phyloP scores from a whole-genome alignment of 495 filamentous ascomycete genomes.

The Trichoderma orchidacearum region DNA sequence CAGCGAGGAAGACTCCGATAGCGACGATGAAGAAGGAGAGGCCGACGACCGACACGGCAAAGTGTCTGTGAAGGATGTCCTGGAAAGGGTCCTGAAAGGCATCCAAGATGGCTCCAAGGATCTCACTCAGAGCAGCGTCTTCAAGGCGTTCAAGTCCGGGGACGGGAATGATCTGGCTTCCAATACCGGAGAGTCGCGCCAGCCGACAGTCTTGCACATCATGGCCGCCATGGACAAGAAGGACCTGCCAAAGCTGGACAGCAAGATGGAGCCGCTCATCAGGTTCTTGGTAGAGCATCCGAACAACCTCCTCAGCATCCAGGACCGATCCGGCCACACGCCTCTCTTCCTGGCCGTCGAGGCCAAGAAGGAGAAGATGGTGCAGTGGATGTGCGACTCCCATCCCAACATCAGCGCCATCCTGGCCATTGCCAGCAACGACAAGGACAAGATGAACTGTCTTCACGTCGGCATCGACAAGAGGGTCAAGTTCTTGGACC shows the following conservation, averaged over 20 bases:
- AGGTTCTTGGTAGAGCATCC: conserved; percentile 8
- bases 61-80: conserved; percentile 4
- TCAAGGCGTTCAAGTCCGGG: neutral
- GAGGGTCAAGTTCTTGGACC: conserved; percentile 9
- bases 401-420: conserved; percentile 11
- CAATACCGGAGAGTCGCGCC: neutral
- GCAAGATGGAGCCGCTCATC: conserved; percentile 8
- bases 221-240: conserved; percentile 6
- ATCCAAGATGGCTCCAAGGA: neutral
- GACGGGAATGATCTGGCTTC: neutral
- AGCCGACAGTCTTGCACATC: conserved; percentile 5
- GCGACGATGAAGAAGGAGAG: conserved; percentile 2
- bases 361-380: conserved; percentile 10
- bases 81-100: conserved; percentile 2
- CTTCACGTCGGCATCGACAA: conserved; percentile 15
- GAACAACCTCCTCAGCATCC: conserved; percentile 5
- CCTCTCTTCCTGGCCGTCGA: conserved; percentile 12
- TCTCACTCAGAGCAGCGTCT: conserved; percentile 1
- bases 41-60: neutral
- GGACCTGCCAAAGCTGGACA: neutral
- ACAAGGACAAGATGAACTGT: conserved; percentile 7
- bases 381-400: conserved; percentile 15
- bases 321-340: conserved; percentile 10
- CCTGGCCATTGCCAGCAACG: conserved; percentile 10
- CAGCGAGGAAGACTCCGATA: conserved; percentile 2